Evolutionary conservation across 192 early-diverging fungal species (phyloP), one percentile per base, ranked within the genome.

Genomic region (Cladochytrium replicatum): DNA sequence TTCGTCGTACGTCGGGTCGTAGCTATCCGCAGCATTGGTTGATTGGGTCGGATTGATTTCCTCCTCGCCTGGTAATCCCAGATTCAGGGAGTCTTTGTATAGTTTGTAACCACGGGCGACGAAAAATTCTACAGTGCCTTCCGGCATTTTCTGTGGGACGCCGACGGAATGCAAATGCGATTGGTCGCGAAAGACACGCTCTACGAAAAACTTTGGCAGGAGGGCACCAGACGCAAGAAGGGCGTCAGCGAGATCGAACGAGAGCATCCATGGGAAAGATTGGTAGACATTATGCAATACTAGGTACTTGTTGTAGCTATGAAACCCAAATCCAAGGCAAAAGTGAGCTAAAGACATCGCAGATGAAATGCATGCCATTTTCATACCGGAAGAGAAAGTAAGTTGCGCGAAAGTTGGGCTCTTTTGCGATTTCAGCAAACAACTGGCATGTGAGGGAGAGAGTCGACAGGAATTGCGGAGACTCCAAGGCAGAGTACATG

Each of bases 221-320:
- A 13, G 17, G 34, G 34, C 13, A 17, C 34, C 34, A 13, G 17
- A 17, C 34, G 13, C 13, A 13, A 37, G 17, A 37, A 37, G 34
- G 34, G 34, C 13, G 17, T 37, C 34, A 37, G 34, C 34, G 34
- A 37, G 13, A 13, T 37, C 34, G 34, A 37, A 37, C 13, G 34
- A 37, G 13, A 37, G 34, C 34, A 37, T 37, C 34, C 34, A 37
- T 37, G 34, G 34, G 34, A 37, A 37, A 13, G 34, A 37, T 37
- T 37, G 13, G 34, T 37, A 37, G 13, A 37, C 17, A 17, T 37
- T 13, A 37, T 37, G 34, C 13, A 37, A 37, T 37, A 37, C 34
- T 13, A 37, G 34, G 34, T 37, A 37, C 17, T 37, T 37, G 17
- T 37, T 17, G 13, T 13, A 37, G 13, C 34, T 37, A 37, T 13